Evolutionary conservation across 768 basidiomycete genomes (phyloP).

Genomic region (Flagelloscypha sp.): DNA sequence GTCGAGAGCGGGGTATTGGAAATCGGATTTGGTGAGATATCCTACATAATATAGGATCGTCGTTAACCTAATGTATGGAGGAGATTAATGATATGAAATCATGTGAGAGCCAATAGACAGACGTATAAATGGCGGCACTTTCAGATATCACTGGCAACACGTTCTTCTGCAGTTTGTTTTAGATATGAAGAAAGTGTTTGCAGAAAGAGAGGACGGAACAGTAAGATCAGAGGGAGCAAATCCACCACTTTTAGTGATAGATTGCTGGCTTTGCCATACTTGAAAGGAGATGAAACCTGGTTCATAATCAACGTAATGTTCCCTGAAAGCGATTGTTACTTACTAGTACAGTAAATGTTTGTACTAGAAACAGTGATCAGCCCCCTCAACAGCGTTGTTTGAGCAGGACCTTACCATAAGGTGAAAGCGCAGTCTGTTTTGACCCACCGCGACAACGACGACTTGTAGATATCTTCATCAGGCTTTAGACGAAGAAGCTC

Average conservation of each 20-base stretch:
- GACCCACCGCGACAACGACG: slow-evolving; percentile 9
- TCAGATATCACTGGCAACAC: slow-evolving; percentile 11
- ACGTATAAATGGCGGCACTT: slow-evolving; percentile 15
- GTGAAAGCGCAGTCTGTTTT: slow-evolving; percentile 10
- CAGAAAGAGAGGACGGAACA: neutral
- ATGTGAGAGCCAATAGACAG: neutral
- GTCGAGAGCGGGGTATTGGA: slow-evolving; percentile 13
- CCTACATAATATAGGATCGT: slow-evolving; percentile 11
- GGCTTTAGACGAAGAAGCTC: slow-evolving; percentile 7
- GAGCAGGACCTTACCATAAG: slow-evolving; percentile 3
- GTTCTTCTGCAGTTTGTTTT: slow-evolving; percentile 2
- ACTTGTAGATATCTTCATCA: slow-evolving; percentile 7
- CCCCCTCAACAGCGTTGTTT: neutral
- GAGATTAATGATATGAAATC: neutral
- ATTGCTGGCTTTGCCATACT: slow-evolving; percentile 1
- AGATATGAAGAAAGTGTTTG: too few relatives aligned
- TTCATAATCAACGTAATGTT: neutral
- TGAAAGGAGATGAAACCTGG: slow-evolving; percentile 2
- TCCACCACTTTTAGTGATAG: neutral
- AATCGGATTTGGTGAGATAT: slow-evolving; percentile 8
- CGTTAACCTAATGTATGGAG: slow-evolving; percentile 10
- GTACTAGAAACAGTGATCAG: neutral
- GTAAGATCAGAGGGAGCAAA: neutral
- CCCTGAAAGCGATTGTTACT: neutral
- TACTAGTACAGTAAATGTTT: slow-evolving; percentile 8